Conservation (phyloP, 345 rosid species). For the Populus alba region DNA sequence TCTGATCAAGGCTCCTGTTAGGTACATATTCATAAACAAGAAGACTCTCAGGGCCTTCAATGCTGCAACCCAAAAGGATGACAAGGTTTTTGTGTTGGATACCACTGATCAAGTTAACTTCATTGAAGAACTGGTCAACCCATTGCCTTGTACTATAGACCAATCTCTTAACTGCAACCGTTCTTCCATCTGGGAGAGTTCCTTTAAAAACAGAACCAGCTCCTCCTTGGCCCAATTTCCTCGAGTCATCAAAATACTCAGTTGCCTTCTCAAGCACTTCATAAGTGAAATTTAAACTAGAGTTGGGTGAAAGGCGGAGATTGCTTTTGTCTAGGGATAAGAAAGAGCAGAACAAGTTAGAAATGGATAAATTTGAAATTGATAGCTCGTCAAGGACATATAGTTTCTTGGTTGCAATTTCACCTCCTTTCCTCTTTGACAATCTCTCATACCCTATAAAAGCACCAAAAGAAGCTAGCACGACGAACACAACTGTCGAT, state of each 20-base stretch:
- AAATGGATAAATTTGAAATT: neutral
- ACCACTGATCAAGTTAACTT: constrained; percentile 65
- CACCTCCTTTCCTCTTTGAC: constrained; percentile 35
- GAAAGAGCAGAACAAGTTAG: neutral
- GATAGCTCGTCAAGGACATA: neutral
- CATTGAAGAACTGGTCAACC: constrained; percentile 83
- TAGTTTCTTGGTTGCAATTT: neutral
- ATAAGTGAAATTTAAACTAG: constrained; percentile 48
- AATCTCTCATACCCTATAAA: constrained; percentile 42
- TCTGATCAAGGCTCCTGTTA: constrained; percentile 70
- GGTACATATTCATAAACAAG: constrained; percentile 77
- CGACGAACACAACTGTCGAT: constrained; percentile 21
- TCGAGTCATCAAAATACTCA: constrained; percentile 45
- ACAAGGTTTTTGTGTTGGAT: constrained; percentile 68
- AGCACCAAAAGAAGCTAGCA: constrained; percentile 42
- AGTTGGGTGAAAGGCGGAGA: constrained; percentile 16
- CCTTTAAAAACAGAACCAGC: constrained; percentile 80
- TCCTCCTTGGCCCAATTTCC: constrained; percentile 82
- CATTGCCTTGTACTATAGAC: constrained; percentile 61
- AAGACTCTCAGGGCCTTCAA: constrained; percentile 85
- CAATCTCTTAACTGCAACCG: constrained; percentile 65
- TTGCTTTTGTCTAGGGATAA: constrained; percentile 11
- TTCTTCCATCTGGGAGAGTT: constrained; percentile 62
- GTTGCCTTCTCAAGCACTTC: constrained; percentile 75
- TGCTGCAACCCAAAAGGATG: constrained; percentile 73